Percentiles rank a stretch among this genome's conserved stretches.
These are phyloP conservation scores for Russula dissimulans DNA, from an alignment of 768 basidiomycete genomes.

Conservation along the genomic window DNA sequence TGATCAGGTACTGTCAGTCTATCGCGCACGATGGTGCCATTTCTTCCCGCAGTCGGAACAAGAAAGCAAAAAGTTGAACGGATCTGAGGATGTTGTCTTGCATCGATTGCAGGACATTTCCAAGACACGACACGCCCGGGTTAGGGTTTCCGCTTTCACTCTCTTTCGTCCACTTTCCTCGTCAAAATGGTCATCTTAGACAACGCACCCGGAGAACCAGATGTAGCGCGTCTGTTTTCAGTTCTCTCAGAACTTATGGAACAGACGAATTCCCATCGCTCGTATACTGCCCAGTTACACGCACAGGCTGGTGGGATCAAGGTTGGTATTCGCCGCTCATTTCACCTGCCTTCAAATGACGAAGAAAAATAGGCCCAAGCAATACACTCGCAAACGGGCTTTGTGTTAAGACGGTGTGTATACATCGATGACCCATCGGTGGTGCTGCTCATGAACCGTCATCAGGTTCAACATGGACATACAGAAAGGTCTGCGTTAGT, in stretches of 20 bases:
- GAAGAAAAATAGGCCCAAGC: conserved; percentile 58
- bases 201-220: conserved; percentile 38
- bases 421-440: neutral
- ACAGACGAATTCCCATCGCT: conserved; percentile 73
- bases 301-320: conserved; percentile 69
- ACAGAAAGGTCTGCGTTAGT: conserved; percentile 50
- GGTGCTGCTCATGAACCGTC: neutral
- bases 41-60: conserved; percentile 28
- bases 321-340: conserved; percentile 34
- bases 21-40: conserved; percentile 30
- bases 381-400: conserved; percentile 83
- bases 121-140: conserved; percentile 17
- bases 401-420: conserved; percentile 72
- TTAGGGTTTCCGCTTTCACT: neutral
- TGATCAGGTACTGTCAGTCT: neutral
- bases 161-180: no score
- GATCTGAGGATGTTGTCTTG: conserved; percentile 13
- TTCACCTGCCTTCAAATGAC: neutral
- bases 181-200: conserved; percentile 47
- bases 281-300: conserved; percentile 62
- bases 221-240: conserved; percentile 52
- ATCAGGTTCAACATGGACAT: conserved; percentile 83
- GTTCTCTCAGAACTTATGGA: conserved; percentile 74
- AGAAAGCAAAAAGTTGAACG: conserved; percentile 27
- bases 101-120: conserved; percentile 21